These are phyloP conservation scores for Aspergillus carbonarius DNA, from an alignment of 2,329 filamentous ascomycete species.

Conservation along the genomic window DNA sequence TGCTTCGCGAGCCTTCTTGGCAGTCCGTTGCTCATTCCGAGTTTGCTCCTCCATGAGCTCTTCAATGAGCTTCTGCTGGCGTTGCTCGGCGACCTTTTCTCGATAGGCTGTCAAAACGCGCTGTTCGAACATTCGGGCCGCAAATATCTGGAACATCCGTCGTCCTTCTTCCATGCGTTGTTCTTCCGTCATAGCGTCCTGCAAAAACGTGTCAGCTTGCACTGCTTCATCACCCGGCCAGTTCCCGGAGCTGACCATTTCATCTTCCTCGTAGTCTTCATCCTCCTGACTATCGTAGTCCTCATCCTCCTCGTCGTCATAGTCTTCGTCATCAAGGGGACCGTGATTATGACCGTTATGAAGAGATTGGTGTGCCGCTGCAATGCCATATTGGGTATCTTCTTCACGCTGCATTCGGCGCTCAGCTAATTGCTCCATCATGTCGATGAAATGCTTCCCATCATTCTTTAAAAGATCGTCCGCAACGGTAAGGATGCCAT, in stretches of 20 bases:
- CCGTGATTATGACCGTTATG: constrained; percentile 75
- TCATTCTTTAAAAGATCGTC: constrained; percentile 99
- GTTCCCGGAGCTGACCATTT: constrained; percentile 52
- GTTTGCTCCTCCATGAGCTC: constrained; percentile 84
- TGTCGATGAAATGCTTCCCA: constrained; percentile 99
- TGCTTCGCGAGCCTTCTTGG: constrained; percentile 90
- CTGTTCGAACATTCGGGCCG: constrained; percentile 98
- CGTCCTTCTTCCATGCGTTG: constrained; percentile 98
- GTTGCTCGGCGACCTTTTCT: constrained; percentile 92
- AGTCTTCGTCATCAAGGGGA: constrained; percentile 71
- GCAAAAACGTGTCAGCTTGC: constrained; percentile 39
- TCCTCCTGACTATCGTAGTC: constrained; percentile 63
- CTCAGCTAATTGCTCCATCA: constrained; percentile 99
- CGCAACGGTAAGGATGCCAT: constrained; percentile 96
- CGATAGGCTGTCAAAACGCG: constrained; percentile 94
- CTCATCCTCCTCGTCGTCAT: constrained; percentile 73
- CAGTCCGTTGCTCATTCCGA: constrained; percentile 74
- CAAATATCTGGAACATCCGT: constrained; percentile 99
- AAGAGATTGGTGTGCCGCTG: constrained; percentile 56
- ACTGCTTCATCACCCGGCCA: constrained; percentile 20
- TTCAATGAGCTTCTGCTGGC: constrained; percentile 84
- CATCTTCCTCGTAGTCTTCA: constrained; percentile 65
- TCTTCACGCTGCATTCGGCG: constrained; percentile 96
- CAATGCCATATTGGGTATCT: constrained; percentile 71
- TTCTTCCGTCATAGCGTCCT: constrained; percentile 97